phyloP scores from a whole-genome alignment of 2,329 filamentous ascomycete species.

The Immersiporthe knoxdaviesiana region DNA sequence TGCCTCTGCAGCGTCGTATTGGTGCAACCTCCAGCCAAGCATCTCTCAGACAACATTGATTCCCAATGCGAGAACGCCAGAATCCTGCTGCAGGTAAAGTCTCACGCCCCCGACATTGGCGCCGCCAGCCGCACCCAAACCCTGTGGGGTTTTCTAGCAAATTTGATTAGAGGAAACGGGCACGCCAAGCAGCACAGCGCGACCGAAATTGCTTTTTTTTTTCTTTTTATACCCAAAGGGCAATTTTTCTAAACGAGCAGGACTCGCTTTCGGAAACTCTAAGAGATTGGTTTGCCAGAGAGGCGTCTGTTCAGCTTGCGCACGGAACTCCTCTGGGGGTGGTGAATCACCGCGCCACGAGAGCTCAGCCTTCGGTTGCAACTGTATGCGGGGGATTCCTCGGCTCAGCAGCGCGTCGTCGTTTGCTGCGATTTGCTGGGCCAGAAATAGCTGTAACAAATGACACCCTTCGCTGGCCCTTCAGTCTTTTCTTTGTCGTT shows the following conservation, averaged over 20 bases:
- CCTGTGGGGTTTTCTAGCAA: neutral
- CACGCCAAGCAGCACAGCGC: neutral
- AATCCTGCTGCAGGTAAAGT: slow-evolving; percentile 8
- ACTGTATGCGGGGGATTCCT: neutral
- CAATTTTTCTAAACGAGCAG: neutral
- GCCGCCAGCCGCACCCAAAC: neutral
- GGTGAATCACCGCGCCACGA: neutral
- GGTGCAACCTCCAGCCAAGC: neutral
- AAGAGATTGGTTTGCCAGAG: neutral
- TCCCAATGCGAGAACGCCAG: neutral
- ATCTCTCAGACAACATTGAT: neutral
- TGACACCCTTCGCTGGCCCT: neutral
- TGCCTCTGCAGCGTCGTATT: neutral
- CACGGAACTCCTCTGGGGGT: neutral
- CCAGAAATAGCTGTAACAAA: slow-evolving; percentile 5
- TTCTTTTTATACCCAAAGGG: slow-evolving; percentile 2
- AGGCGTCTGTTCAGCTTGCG: neutral
- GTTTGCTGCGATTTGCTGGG: neutral
- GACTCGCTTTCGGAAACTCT: neutral
- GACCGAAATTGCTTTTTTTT: neutral
- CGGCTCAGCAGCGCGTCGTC: neutral
- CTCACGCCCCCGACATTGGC: slow-evolving; percentile 17
- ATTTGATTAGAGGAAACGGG: neutral
- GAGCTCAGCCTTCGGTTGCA: slow-evolving; percentile 1
- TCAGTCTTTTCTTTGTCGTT: too few relatives aligned